Base-by-base conservation (phyloP, 768 basidiomycete species). In the Lepiota brunneoincarnata region DNA sequence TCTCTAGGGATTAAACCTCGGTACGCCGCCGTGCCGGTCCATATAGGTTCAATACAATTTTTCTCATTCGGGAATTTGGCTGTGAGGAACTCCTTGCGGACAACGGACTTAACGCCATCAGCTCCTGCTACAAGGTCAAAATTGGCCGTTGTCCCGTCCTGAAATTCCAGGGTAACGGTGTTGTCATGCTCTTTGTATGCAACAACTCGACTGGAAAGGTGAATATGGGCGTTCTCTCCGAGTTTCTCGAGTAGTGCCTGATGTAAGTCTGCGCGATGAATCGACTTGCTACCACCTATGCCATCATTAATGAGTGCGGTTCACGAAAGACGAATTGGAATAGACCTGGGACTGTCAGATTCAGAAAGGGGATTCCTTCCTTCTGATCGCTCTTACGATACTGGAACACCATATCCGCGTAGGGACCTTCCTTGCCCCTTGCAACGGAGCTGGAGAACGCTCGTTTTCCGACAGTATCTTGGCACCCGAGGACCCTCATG, bases 201-300 rank as follows among this genome's bases (percentile, higher is more conserved):
- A 14, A 65, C 59, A 2, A 83, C 69, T 17, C 74, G 76, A 57
- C 76, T 79, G 11, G 70, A 69, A 4, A 73, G 71, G 49, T 75
- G 69, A 5, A 68, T 67, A 14, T 63, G 68, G 57, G 65, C 70
- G 0, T 63, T 64, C 1, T 71, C 54, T 1, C 67, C 59, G 31
- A 83, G 58, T 49, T 74, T 65, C 3, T 70, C 64, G 11, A 82
- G 62, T 17, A 84, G 64, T 14, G 71, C 71, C 20, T 67, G 59
- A 28, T 81, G 78, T 37, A 83, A 76, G 48, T 79, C 75, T 2
- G 78, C 73, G 12, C 81, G 75, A 61, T 82, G 81, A 54, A 83
- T 68, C n/a, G 64, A 58, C 38, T 69, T 39, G 21, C 21, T 38
- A 20, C 43, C 52, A 5, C 52, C 52, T 54, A 31, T 10, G 17